Base-by-base conservation (phyloP, 192 early-diverging fungal species). In the Coemansia erecta region DNA sequence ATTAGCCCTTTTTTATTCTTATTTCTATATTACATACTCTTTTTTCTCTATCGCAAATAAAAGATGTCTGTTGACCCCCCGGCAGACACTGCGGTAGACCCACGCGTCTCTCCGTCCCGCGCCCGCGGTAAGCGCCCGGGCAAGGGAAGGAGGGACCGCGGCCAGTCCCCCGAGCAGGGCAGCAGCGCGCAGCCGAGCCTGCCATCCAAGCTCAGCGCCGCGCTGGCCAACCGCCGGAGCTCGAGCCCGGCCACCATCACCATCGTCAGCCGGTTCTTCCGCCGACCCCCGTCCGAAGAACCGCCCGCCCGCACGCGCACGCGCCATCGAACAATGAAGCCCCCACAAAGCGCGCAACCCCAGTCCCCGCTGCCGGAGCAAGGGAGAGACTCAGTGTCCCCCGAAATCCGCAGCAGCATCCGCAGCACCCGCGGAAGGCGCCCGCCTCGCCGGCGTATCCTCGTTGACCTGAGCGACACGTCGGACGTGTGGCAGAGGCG, bases 401-500 rank as follows among this genome's bases (percentile, higher is more conserved):
- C 28, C 28, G 7, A 7, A 2, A 31, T 7, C 28, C 28, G 28
- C 28, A 31, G 28, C 28, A 31, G n/a, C n/a, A n/a, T n/a, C n/a
- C n/a, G n/a, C n/a, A n/a, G n/a, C n/a, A n/a, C n/a, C n/a, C 21
- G 26, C 26, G 2, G 10, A 26, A 33, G 15, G 7, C 49, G 28
- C 28, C 47, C 47, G 6, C 6, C 18, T 28, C 57, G 44, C 26
- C 43, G 28, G 14, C 45, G 22, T 39, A 61, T 39, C 40, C 46
- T 53, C 26, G 39, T 60, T 23, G 58, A 65, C 33, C 8, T 45
- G 2, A 35, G 24, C 31, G 63, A 66, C 54, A 55, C 59, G 7
- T 65, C 63, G 8, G 55, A 64, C 45, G 53, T 41, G 40, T 55
- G 47, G 53, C 43, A 21, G 41, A 61, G 62, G 37, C 35, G 14